Conservation (phyloP, 495 filamentous ascomycete genomes). For the Cercophora sp. region DNA sequence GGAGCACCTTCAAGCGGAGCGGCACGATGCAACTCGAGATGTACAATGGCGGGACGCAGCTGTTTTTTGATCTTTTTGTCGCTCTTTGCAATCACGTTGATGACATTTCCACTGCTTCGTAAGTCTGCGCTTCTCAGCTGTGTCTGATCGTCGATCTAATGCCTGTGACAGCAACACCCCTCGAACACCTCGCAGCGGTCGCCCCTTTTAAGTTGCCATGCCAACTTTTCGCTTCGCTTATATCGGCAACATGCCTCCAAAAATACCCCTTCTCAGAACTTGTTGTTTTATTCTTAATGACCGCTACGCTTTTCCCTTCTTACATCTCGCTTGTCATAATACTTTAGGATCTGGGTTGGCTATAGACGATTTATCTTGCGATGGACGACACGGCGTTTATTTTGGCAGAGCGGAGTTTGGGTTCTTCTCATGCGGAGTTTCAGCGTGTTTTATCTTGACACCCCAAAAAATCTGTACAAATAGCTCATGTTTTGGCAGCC, state of each 20-base stretch:
- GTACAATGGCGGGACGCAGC: slow-evolving; percentile 70
- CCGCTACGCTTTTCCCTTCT: slow-evolving; percentile 14
- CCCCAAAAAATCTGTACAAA: too few relatives aligned
- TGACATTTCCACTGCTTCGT: slow-evolving; percentile 49
- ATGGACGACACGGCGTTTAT: neutral
- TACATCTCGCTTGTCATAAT: slow-evolving; percentile 3
- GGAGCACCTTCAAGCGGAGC: slow-evolving; percentile 84
- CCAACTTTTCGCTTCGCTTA: neutral
- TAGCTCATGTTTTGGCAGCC: too few relatives aligned
- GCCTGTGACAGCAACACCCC: slow-evolving; percentile 29
- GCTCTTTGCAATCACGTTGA: slow-evolving; percentile 88
- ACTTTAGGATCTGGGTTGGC: too few relatives aligned
- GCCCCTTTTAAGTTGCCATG: slow-evolving; percentile 22
- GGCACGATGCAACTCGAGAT: slow-evolving; percentile 97
- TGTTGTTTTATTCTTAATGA: slow-evolving; percentile 12
- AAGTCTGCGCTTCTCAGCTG: slow-evolving; percentile 24
- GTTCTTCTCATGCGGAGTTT: neutral
- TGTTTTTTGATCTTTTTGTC: slow-evolving; percentile 93
- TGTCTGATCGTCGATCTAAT: neutral
- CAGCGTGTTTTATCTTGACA: neutral
- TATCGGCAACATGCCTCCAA: neutral
- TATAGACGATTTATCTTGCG: slow-evolving; percentile 9
- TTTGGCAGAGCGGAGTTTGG: too few relatives aligned
- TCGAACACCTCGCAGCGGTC: slow-evolving; percentile 42
- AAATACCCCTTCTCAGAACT: slow-evolving; percentile 14